These are phyloP conservation scores for Leptographium wingfieldii DNA, from an alignment of 2,329 filamentous ascomycete genomes.

Conservation along the genomic window DNA sequence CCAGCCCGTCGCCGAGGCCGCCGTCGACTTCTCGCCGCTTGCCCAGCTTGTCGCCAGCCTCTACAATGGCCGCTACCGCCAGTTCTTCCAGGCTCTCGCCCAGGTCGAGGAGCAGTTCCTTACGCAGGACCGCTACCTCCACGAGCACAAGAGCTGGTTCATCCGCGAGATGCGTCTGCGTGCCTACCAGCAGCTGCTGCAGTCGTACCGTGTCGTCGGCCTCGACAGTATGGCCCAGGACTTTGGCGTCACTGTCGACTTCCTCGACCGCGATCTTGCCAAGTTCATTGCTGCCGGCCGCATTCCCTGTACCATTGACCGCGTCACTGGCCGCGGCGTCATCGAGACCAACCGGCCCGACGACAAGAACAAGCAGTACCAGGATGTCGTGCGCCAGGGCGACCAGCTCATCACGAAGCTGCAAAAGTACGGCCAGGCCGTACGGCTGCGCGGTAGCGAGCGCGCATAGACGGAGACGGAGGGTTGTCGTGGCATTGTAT, in stretches of 20 bases:
- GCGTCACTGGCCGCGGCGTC: constrained; percentile 87
- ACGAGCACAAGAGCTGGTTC: constrained; percentile 94
- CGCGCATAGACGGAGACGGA: constrained; percentile 46
- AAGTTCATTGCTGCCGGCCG: constrained; percentile 93
- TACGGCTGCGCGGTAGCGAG: constrained; percentile 88
- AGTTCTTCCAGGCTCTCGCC: constrained; percentile 82
- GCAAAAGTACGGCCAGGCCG: constrained; percentile 97
- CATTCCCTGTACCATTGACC: constrained; percentile 94
- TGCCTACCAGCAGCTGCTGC: constrained; percentile 90
- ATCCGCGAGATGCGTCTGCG: constrained; percentile 96
- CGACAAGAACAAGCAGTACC: constrained; percentile 99
- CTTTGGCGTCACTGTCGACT: constrained; percentile 95
- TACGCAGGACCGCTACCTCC: constrained; percentile 84
- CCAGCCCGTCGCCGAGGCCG: constrained; percentile 64
- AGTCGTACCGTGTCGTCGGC: constrained; percentile 96
- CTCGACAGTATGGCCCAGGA: constrained; percentile 93
- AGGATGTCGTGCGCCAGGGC: constrained; percentile 93
- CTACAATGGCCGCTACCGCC: constrained; percentile 88
- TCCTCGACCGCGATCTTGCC: constrained; percentile 87
- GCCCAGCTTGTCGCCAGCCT: constrained; percentile 80
- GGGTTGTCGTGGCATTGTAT: neutral
- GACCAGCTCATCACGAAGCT: constrained; percentile 97
- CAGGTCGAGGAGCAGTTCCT: constrained; percentile 90
- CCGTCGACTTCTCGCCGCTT: constrained; percentile 80
- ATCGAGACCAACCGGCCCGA: constrained; percentile 97